Evolutionary conservation across 768 basidiomycete genomes (phyloP).

Genomic region (Pulveroboletus sp.): DNA sequence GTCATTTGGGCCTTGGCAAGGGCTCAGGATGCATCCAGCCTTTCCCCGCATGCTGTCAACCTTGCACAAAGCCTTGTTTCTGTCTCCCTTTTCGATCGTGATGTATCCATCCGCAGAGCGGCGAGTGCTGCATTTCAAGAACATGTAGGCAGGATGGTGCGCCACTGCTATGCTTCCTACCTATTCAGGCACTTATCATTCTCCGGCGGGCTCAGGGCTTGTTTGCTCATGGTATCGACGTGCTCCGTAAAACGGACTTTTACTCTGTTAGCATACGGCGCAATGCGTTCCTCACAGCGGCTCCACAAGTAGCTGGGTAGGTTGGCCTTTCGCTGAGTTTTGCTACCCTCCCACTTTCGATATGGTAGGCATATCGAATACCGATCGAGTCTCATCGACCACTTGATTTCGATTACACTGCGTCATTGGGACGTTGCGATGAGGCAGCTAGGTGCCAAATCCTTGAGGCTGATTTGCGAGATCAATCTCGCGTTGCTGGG

Average conservation of each 20-base stretch:
- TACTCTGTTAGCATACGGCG: constrained; percentile 85
- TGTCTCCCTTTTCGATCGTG: constrained; percentile 86
- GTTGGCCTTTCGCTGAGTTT: constrained; percentile 29
- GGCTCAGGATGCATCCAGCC: constrained; percentile 53
- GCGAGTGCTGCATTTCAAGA: constrained; percentile 98
- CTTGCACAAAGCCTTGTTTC: constrained; percentile 72
- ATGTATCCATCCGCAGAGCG: constrained; percentile 90
- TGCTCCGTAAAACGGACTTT: constrained; percentile 89
- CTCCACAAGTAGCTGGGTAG: constrained; percentile 82
- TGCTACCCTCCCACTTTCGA: constrained; percentile 5
- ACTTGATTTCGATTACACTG: constrained; percentile 67
- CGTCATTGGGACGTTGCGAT: constrained; percentile 88
- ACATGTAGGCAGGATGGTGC: constrained; percentile 88
- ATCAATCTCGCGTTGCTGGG: constrained; percentile 53
- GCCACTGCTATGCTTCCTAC: constrained; percentile 21
- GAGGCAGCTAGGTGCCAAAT: constrained; percentile 71
- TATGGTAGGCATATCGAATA: constrained; percentile 70
- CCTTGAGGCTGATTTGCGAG: constrained; percentile 64
- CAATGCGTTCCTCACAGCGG: constrained; percentile 80
- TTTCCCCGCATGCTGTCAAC: constrained; percentile 55
- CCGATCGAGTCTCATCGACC: constrained; percentile 59
- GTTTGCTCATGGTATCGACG: constrained; percentile 92
- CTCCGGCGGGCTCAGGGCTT: constrained; percentile 52
- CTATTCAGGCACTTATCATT: constrained; percentile 11
- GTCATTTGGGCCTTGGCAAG: constrained; percentile 93